These are phyloP conservation scores for Scalesia atractyloides DNA, from an alignment of 129 eudicot genomes.

Conservation along the genomic window DNA sequence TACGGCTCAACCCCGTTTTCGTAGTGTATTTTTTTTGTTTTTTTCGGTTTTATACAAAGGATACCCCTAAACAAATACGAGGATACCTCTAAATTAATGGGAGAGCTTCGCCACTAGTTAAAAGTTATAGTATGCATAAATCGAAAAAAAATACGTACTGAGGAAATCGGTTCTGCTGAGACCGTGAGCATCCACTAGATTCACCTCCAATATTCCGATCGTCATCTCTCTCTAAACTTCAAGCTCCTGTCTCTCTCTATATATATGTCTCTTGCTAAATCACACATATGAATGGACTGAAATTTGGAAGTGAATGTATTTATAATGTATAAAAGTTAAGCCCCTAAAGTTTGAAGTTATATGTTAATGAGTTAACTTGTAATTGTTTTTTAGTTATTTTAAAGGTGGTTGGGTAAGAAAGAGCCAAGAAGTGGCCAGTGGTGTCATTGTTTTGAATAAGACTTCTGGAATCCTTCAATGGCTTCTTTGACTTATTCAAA, in stretches of 20 bases:
- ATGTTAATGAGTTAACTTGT: neutral
- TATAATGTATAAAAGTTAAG: neutral
- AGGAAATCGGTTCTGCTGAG: slow-evolving; percentile 55
- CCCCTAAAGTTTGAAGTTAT: neutral
- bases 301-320: neutral
- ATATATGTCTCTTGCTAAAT: neutral
- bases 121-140: neutral
- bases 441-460: neutral
- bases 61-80: too few species aligned
- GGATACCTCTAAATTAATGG: too few species aligned
- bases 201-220: slow-evolving; percentile 68
- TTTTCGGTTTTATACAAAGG: too few species aligned
- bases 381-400: neutral
- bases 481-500: neutral
- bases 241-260: neutral
- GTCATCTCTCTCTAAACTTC: slow-evolving; percentile 36
- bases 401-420: neutral
- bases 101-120: too few species aligned
- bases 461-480: neutral
- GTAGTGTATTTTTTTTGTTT: too few species aligned
- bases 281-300: neutral
- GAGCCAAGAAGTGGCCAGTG: too few species aligned
- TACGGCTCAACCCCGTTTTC: too few species aligned
- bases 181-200: slow-evolving; percentile 58
- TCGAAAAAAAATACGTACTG: slow-evolving; percentile 38